Evolutionary conservation across 2,329 filamentous ascomycete species (phyloP).

Genomic region (Neopestalotiopsis rosae): DNA sequence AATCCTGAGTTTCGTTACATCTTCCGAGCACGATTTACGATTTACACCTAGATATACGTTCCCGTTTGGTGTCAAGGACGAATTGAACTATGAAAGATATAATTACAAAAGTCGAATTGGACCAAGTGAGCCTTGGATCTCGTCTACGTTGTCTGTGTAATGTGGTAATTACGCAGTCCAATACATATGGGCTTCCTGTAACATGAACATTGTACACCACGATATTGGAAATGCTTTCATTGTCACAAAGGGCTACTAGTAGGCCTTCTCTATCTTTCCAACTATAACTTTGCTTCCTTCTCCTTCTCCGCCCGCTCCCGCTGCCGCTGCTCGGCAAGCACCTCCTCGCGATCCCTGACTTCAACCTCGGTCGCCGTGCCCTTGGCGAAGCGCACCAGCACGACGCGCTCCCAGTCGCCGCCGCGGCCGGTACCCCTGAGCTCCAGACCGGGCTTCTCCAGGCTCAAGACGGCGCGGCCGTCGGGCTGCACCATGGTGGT

Average conservation of each 20-base stretch:
- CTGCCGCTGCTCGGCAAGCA: constrained; percentile 50
- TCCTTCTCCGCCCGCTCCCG: background rate
- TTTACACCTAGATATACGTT: no score
- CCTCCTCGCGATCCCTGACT: constrained; percentile 54
- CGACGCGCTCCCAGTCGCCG: constrained; percentile 65
- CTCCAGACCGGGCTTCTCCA: constrained; percentile 65
- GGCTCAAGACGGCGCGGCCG: constrained; percentile 54
- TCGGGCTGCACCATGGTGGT: constrained; percentile 49
- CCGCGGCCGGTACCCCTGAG: constrained; percentile 51
- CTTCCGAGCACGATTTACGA: no score
- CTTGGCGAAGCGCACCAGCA: constrained; percentile 59
- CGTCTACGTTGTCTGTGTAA: no score
- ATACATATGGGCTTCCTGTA: no score
- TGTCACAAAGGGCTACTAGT: background rate
- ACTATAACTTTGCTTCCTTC: constrained; percentile 13
- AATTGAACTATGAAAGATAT: no score
- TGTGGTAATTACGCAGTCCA: no score
- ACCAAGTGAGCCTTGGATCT: no score
- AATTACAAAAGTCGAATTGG: no score
- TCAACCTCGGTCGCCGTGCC: constrained; percentile 59
- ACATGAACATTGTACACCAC: no score
- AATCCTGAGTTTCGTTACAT: no score
- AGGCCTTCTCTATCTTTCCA: background rate
- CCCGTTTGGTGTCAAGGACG: no score
- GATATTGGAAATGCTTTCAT: background rate